phyloP scores from a whole-genome alignment of 208 protist species.

The Crithidia bombi region DNA sequence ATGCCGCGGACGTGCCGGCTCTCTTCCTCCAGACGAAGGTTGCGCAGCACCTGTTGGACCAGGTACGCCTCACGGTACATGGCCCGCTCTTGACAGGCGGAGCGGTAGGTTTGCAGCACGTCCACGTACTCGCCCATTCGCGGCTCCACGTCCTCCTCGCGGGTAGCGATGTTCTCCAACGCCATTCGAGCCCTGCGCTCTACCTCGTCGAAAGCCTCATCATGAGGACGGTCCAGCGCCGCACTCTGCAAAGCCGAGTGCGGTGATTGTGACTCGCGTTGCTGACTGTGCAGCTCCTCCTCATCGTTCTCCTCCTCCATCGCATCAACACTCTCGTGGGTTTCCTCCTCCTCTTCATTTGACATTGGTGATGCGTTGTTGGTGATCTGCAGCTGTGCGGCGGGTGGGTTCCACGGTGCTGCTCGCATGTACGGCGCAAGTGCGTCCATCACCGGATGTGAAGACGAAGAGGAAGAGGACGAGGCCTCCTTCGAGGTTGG shows the following conservation, averaged over 20 bases:
- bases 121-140: slow-evolving; percentile 57
- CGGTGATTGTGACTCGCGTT: neutral
- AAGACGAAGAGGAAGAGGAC: neutral
- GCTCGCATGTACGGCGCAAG: slow-evolving; percentile 23
- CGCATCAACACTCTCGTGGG: neutral
- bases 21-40: slow-evolving; percentile 91
- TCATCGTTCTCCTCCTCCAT: neutral
- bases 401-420: neutral
- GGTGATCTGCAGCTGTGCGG: neutral
- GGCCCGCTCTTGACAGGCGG: slow-evolving; percentile 76
- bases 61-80: slow-evolving; percentile 93
- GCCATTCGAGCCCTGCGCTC: slow-evolving; percentile 68
- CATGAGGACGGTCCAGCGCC: slow-evolving; percentile 22
- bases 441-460: slow-evolving; percentile 11
- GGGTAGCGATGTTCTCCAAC: slow-evolving; percentile 72
- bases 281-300: neutral
- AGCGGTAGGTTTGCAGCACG: slow-evolving; percentile 77
- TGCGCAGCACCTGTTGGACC: slow-evolving; percentile 89
- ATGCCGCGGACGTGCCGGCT: slow-evolving; percentile 83
- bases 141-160: slow-evolving; percentile 46
- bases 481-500: neutral
- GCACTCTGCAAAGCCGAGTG: slow-evolving; percentile 2
- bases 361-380: neutral
- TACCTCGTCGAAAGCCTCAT: slow-evolving; percentile 48
- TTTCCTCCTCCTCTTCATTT: neutral